A percentile compares a stretch with the other conserved stretches of the same genome.
Conservation (phyloP, 169 alveolate species). For the Cryptosporidium ubiquitum region DNA sequence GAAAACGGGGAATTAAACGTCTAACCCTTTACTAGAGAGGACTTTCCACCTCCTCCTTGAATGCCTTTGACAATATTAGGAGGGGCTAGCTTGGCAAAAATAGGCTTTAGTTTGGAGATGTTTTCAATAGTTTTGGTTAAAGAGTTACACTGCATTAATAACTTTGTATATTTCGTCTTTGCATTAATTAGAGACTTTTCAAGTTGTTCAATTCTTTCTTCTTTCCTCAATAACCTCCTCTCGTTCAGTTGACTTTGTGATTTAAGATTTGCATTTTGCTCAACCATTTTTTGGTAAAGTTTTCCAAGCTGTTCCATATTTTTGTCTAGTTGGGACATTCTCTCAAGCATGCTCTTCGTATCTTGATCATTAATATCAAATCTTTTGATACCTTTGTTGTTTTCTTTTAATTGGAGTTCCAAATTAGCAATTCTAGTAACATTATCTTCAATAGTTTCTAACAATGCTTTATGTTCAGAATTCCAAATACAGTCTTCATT, state of each 20-base stretch:
- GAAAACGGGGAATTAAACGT: not conserved
- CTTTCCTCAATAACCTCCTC: conserved; percentile 77
- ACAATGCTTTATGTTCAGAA: conserved; percentile 30
- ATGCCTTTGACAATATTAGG: conserved; percentile 70
- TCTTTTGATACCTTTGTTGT: conserved; percentile 44
- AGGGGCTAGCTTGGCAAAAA: conserved; percentile 65
- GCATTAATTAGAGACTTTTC: conserved; percentile 76
- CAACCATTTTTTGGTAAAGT: conserved; percentile 76
- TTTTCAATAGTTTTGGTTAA: conserved; percentile 75
- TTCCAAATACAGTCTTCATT: not conserved
- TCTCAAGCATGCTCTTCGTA: conserved; percentile 71
- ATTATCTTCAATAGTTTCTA: conserved; percentile 40
- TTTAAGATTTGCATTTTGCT: conserved; percentile 77
- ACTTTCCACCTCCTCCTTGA: conserved; percentile 73
- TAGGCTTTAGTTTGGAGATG: conserved; percentile 61
- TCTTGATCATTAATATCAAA: conserved; percentile 74
- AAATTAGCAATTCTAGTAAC: conserved; percentile 43
- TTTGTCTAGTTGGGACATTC: conserved; percentile 75
- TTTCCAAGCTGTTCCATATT: conserved; percentile 77
- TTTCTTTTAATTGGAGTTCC: conserved; percentile 49
- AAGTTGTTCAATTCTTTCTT: conserved; percentile 78
- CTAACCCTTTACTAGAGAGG: conserved; percentile 43
- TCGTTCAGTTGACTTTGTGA: conserved; percentile 71
- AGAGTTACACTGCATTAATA: conserved; percentile 77
- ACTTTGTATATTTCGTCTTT: conserved; percentile 76